Evolutionary conservation across 352 stramenopile species (phyloP), one percentile per base, ranked within the genome.

Genomic region (Pythium periplocum): DNA sequence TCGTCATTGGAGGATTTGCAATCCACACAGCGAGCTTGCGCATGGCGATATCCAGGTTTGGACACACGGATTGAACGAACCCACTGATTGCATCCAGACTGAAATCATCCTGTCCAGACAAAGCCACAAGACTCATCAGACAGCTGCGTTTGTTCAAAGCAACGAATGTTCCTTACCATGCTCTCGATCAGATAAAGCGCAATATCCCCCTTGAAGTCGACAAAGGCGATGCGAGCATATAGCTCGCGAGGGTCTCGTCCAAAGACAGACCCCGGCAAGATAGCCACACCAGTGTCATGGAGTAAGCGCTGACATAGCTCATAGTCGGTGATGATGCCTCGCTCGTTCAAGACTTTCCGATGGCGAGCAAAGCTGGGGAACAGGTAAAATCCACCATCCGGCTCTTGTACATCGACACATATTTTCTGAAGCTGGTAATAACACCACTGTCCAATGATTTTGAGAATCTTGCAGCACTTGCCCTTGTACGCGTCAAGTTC

Each of bases 181-280:
- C 82, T 93, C 56, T 92, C 82, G 57, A 95, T 90, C 1, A 93
- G 57, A 47, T 95, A 95, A 45, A 95, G 66, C 12, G 86, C 82
- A 43, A 94, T 79, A 31, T 93, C 86, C 49, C 86, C 86, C 57
- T 94, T 92, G 48, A 95, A 95, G 58, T 94, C 86, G 2, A 95
- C 86, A 52, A 91, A 94, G 4, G 86, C 86, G 37, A 95, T 69
- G 0, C 86, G 82, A 31, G 77, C 82, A 48, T 87, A 91, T 36
- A 94, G 73, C 55, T 95, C 84, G 12, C 86, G 64, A 1, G 78
- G 73, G 7, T 65, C 67, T n/a, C 86, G 78, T 9, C 86, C 86
- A 53, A 95, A 95, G 34, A 71, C 85, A 4, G 86, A 93, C 12
- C 86, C 86, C 1, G 86, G 86, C 6, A 95, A 64, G 45, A 95